Base-by-base conservation (phyloP, 2,329 filamentous ascomycete genomes). In the Fusarium torulosum region DNA sequence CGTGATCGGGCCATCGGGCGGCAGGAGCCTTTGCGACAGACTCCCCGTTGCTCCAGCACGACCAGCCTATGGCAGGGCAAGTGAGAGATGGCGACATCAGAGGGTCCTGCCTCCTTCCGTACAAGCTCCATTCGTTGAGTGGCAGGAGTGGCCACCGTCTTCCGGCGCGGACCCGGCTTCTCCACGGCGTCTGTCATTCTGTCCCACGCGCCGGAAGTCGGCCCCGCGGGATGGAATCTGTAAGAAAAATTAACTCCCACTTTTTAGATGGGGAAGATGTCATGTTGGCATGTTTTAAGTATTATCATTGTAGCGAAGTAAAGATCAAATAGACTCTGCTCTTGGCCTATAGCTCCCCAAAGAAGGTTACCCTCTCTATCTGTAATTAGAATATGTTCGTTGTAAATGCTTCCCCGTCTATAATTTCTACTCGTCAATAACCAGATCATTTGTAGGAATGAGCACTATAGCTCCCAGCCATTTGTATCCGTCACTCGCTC, bases 121-220 rank as follows among this genome's bases (percentile, higher is more conserved):
- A 56, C 57, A 67, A 69, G 60, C 44, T 44, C n/a, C 45, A n/a
- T 53, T 56, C 21, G 31, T 42, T 59, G 53, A 54, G 62, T 63
- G 53, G 66, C 45, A 53, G 25, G 53, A 54, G 57, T 63, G 58
- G 66, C 45, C 56, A 33, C 27, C 37, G 29, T 20, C 35, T 44
- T 27, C 37, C 44, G 17, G 29, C 43, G 41, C 33, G 40, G 57
- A 29, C 21, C 57, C 46, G 43, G 58, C 49, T 58, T 67, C 63
- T 52, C 52, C 56, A 63, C 59, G 40, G 44, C 11, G 20, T 52
- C 33, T 41, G 47, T 58, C 40, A 58, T 40, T 52, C 29, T 41
- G 47, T 58, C 40, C 63, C 42, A 60, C 40, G 51, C 53, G 47
- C 70, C 71, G 71, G 71, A 72, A 73, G 67, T 73, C 71, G 71